Evolutionary conservation across 352 stramenopile species (phyloP).

Genomic region (Phytophthora crassamura): DNA sequence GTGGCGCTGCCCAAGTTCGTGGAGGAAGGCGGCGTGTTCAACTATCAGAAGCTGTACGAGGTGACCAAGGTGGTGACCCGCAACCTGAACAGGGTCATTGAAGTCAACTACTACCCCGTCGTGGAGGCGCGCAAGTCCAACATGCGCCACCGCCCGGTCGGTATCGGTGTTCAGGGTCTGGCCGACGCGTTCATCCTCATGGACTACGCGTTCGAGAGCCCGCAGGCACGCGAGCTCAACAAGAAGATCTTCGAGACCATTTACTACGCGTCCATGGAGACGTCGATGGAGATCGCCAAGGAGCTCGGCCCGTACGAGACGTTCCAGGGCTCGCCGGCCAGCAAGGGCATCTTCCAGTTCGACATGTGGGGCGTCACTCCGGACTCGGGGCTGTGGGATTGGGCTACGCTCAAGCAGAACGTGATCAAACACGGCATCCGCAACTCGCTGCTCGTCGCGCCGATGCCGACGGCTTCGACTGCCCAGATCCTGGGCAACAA

Average conservation of each 20-base stretch:
- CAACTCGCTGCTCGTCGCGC: constrained; percentile 99
- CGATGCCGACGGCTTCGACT: constrained; percentile 99
- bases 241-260: constrained; percentile 99
- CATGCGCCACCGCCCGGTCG: constrained; percentile 98
- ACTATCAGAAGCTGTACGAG: constrained; percentile 96
- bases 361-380: constrained; percentile 98
- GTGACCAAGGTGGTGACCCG: constrained; percentile 97
- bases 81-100: constrained; percentile 99
- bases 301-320: constrained; percentile 96
- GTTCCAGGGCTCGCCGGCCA: constrained; percentile 96
- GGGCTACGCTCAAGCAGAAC: constrained; percentile 93
- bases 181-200: constrained; percentile 98
- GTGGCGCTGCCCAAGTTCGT: constrained; percentile 98
- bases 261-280: constrained; percentile 97
- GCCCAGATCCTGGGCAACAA: constrained; percentile 99
- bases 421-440: constrained; percentile 96
- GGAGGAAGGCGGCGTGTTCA: constrained; percentile 81
- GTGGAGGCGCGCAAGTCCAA: constrained; percentile 92
- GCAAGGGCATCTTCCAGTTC: constrained; percentile 98
- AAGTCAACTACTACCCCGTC: constrained; percentile 99
- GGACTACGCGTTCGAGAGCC: constrained; percentile 96
- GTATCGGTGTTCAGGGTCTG: constrained; percentile 98
- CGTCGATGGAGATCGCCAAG: constrained; percentile 96
- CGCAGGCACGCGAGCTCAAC: constrained; percentile 93
- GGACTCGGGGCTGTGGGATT: constrained; percentile 94